phyloP scores from a whole-genome alignment of 768 basidiomycete species.

The Collybiopsis confluens region DNA sequence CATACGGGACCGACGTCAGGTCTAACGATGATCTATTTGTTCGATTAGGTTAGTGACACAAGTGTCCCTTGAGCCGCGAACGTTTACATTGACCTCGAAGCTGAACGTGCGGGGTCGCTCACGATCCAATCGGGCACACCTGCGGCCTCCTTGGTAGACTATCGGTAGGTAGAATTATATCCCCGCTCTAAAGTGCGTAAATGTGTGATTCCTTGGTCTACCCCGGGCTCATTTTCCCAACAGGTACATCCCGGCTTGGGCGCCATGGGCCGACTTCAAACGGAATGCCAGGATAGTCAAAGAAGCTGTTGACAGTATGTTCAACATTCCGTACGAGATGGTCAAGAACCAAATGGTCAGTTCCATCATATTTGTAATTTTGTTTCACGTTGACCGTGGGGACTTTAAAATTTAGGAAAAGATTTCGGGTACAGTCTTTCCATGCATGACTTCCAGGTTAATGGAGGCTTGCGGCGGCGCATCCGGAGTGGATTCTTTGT shows the following conservation, averaged over 20 bases:
- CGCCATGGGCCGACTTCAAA: slow-evolving; percentile 44
- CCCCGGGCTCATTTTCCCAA: neutral
- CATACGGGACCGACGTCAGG: slow-evolving; percentile 41
- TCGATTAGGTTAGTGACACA: slow-evolving; percentile 29
- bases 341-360: slow-evolving; percentile 47
- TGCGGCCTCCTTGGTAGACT: slow-evolving; percentile 45
- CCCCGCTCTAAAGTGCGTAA: slow-evolving; percentile 34
- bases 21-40: slow-evolving; percentile 42
- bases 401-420: slow-evolving; percentile 22
- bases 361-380: neutral
- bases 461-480: slow-evolving; percentile 36
- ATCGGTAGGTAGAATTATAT: no score
- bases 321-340: slow-evolving; percentile 46
- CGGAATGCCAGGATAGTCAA: slow-evolving; percentile 37
- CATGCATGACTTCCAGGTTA: slow-evolving; percentile 43
- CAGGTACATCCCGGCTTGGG: slow-evolving; percentile 48
- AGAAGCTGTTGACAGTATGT: slow-evolving; percentile 42
- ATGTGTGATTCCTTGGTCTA: neutral
- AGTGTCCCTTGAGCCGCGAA: neutral
- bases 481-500: slow-evolving; percentile 26
- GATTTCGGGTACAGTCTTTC: slow-evolving; percentile 37
- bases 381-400: neutral
- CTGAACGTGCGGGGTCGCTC: slow-evolving; percentile 40
- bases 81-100: slow-evolving; percentile 20
- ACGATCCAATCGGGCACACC: slow-evolving; percentile 43